A percentile compares a stretch with the other conserved stretches of the same genome.
Conservation (phyloP, 176 grass and related monocot species). For the Dactylis glomerata region DNA sequence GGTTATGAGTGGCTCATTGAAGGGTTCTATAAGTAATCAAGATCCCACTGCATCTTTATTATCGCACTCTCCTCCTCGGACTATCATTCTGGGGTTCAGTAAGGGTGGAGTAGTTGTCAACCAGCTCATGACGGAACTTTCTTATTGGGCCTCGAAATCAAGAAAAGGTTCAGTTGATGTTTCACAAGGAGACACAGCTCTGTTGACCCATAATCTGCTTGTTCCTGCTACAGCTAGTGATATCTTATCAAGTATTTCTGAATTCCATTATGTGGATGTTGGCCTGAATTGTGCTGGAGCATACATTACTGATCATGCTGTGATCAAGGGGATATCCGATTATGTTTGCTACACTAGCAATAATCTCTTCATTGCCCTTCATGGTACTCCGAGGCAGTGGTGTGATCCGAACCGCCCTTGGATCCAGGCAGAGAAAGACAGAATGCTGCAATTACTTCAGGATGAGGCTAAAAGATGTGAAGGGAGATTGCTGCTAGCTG, state of each 20-base stretch:
- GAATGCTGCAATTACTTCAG: conserved; percentile 42
- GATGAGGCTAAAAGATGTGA: conserved; percentile 36
- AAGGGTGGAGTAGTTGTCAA: conserved; percentile 89
- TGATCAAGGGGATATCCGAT: conserved; percentile 44
- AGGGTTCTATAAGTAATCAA: conserved; percentile 25
- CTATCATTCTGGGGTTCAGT: conserved; percentile 79
- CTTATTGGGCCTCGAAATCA: conserved; percentile 27
- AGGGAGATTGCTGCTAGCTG: conserved; percentile 29
- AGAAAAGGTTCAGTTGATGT: conserved; percentile 1
- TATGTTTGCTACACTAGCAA: conserved; percentile 17
- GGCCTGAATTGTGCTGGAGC: conserved; percentile 81
- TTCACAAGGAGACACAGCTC: not conserved
- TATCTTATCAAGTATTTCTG: conserved; percentile 62
- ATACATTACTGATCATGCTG: conserved; percentile 59
- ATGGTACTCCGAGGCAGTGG: conserved; percentile 75
- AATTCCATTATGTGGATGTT: conserved; percentile 83
- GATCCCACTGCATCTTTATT: conserved; percentile 11
- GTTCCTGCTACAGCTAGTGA: conserved; percentile 44
- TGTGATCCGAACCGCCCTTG: conserved; percentile 50
- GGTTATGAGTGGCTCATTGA: conserved; percentile 3
- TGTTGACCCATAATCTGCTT: conserved; percentile 15
- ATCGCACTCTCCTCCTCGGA: conserved; percentile 34
- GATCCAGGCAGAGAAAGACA: conserved; percentile 47
- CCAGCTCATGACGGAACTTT: conserved; percentile 76
- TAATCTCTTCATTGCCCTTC: conserved; percentile 49